phyloP scores from a whole-genome alignment of 805 yeast genomes.

The Yamadazyma tumulicola region DNA sequence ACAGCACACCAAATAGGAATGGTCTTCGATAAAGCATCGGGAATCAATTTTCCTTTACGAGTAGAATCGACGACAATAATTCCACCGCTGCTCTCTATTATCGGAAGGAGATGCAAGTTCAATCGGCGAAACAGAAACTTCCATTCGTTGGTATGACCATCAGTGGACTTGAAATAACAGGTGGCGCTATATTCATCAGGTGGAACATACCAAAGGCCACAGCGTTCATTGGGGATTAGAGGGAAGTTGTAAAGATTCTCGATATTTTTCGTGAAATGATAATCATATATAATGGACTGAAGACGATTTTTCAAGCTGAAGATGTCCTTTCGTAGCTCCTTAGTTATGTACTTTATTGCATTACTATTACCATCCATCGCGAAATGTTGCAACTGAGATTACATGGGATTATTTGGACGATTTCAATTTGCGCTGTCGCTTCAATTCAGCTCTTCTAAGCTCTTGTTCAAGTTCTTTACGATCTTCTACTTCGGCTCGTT shows the following conservation, averaged over 20 bases:
- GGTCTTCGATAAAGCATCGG: slow-evolving; percentile 84
- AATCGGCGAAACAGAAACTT: slow-evolving; percentile 68
- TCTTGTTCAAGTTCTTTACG: slow-evolving; percentile 62
- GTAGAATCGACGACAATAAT: slow-evolving; percentile 77
- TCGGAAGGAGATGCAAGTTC: slow-evolving; percentile 65
- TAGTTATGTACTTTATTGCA: slow-evolving; percentile 25
- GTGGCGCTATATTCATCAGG: slow-evolving; percentile 41
- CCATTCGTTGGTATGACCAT: slow-evolving; percentile 86
- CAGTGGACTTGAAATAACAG: slow-evolving; percentile 84
- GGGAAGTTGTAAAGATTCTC: slow-evolving; percentile 28
- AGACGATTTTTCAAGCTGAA: slow-evolving; percentile 57
- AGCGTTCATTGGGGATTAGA: slow-evolving; percentile 71
- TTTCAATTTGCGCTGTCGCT: slow-evolving; percentile 16
- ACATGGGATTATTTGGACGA: not conserved
- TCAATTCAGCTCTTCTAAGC: slow-evolving; percentile 35
- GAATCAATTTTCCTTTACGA: slow-evolving; percentile 76
- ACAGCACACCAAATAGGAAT: slow-evolving; percentile 92
- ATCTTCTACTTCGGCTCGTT: slow-evolving; percentile 75
- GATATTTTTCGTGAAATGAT: slow-evolving; percentile 41
- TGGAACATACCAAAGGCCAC: slow-evolving; percentile 82
- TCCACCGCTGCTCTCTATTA: slow-evolving; percentile 43
- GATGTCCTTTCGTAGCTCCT: slow-evolving; percentile 47
- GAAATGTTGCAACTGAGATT: not conserved
- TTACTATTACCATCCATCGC: slow-evolving; percentile 2
- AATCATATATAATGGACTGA: slow-evolving; percentile 68